Base-by-base conservation (phyloP, 1,284 basidiomycete genomes). In the Cutaneotrichosporon sp. region DNA sequence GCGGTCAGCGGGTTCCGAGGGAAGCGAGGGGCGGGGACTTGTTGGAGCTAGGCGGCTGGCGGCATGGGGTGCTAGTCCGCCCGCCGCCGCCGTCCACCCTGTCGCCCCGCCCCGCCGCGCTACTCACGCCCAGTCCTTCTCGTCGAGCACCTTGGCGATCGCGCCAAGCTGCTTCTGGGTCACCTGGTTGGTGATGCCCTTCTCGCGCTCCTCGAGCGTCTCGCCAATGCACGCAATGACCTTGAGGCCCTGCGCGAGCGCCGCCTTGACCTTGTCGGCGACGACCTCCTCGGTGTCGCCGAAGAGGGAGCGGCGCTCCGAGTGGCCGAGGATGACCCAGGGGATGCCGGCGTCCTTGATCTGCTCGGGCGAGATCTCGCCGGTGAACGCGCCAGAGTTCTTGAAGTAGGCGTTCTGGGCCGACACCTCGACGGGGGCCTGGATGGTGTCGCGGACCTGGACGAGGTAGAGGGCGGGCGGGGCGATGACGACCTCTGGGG, bases 151-250 rank as follows among this genome's bases (percentile, higher is more conserved):
- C 29, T 71, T 74, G 34, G 90, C 85, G 67, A 90, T 91, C 57
- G 91, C 87, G 75, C 88, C 83, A 62, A 98, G 86, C 82, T 98
- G 95, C 58, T 81, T 83, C 73, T 92, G 83, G 72, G 93, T 90
- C 50, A 99, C 91, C 62, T 87, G 79, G 65, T 86, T 85, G 47
- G 94, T 98, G 79, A 89, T 82, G 63, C 84, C 86, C 11, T 83
- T 82, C 80, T 99, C 95, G 70, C 97, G 87, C 83, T 99, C 86
- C 68, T 88, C 82, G 67, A 97, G 88, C 46, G 91, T 94, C 83
- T 99, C 97, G 52, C 95, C 97, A 64, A 97, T 87, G 82, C 95
- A 99, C 67, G 97, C 89, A 74, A 99, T 97, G 69, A 98, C 91
- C 63, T 86, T 88, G 68, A 98, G 84, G 10, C 84, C 85, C 1